Evolutionary conservation across 768 basidiomycete species (phyloP).

Genomic region (Jaapia argillacea): DNA sequence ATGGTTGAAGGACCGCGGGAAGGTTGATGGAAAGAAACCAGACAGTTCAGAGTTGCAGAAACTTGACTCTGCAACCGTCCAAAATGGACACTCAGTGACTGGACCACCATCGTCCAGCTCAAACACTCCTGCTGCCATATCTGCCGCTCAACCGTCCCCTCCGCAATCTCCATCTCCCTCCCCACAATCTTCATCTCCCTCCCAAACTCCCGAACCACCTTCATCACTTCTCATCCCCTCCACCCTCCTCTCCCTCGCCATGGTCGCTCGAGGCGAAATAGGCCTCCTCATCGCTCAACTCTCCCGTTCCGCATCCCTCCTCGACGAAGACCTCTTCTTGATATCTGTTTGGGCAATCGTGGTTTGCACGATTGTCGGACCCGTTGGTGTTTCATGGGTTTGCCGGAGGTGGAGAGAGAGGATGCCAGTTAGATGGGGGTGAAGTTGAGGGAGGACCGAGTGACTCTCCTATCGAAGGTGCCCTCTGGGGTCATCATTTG

Average conservation of each 20-base stretch:
- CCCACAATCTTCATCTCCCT: not conserved
- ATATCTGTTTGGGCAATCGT: slow-evolving; percentile 35
- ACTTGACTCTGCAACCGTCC: not conserved
- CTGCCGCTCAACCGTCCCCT: not conserved
- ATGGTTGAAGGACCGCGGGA: too few species aligned
- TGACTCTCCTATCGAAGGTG: too few species aligned
- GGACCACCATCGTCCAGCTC: not conserved
- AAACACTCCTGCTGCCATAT: not conserved
- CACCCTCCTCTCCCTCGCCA: slow-evolving; percentile 40
- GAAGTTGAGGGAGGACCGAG: too few species aligned
- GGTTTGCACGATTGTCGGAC: slow-evolving; percentile 32
- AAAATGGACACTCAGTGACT: not conserved
- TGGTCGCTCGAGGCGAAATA: slow-evolving; percentile 63
- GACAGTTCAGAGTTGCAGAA: not conserved
- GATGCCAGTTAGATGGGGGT: not conserved
- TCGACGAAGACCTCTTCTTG: slow-evolving; percentile 27
- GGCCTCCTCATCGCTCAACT: slow-evolving; percentile 50
- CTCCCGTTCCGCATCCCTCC: slow-evolving; percentile 21
- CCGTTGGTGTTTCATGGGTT: slow-evolving; percentile 12
- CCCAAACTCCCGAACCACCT: not conserved
- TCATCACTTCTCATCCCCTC: slow-evolving; percentile 14
- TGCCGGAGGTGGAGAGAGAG: slow-evolving; percentile 10
- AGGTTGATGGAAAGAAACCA: not conserved
- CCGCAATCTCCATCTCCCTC: not conserved
- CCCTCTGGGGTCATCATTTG: too few species aligned